Base-by-base conservation (phyloP, 306 rosid genomes). In the Trichosanthes truncata region DNA sequence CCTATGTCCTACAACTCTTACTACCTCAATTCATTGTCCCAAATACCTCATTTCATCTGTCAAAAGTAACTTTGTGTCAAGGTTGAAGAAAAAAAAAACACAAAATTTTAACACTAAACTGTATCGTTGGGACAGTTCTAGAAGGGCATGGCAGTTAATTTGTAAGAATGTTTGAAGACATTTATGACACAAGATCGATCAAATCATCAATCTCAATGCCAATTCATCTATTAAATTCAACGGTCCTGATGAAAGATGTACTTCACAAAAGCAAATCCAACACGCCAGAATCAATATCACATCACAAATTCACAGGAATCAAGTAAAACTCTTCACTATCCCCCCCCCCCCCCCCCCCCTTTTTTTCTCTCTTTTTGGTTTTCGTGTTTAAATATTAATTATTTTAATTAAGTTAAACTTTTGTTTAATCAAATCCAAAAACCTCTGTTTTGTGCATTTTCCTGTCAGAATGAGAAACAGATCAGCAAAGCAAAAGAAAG, bases 141-240 rank as follows among this genome's bases (percentile, higher is more conserved):
- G 55, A 40, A 72, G 40, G 3, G 48, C n/a, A 46, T 25, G 77
- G 3, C 77, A 72, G 77, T 23, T 72, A 12, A 72, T 72, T 41
- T 72, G 77, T 46, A 72, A 72, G 77, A 72, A 72, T 72, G 77
- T 72, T 72, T 72, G 77, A 72, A 25, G 77, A 72, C 77, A 72
- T 72, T 46, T 45, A 72, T 46, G 77, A 72, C 77, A 72, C 40
- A 25, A 46, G 40, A 5, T 41, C n/a, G 53, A 72, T 72, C 57
- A 25, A 69, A 46, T 72, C 77, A 45, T 13, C 5, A 12, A 72
- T 72, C 77, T 72, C 77, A 6, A 72, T 72, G 77, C 35, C 35
- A 23, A 4, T n/a, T 10, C 7, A 23, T 2, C 3, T 21, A 72
- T 23, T 23, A 43, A 23, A 72, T 72, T 72, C 77, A 72, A 72